Base-by-base conservation (phyloP, 148 eudicot genomes). In the Heliamphora exappendiculata region DNA sequence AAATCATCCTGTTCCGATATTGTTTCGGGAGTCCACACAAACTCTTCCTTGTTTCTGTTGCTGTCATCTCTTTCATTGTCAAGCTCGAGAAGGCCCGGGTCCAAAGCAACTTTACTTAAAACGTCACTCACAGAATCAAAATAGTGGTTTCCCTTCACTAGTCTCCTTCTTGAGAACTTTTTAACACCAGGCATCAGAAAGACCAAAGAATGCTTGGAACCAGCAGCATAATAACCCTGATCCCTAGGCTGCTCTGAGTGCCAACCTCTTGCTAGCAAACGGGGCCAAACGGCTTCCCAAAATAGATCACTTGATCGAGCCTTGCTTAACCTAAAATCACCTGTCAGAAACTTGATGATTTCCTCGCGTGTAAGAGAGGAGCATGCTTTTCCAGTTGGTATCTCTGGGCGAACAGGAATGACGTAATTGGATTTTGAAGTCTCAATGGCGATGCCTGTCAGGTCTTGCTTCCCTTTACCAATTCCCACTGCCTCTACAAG, bases 141-240 rank as follows among this genome's bases (percentile, higher is more conserved):
- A 78, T 89, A 94, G 67, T 94, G 91, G n/a, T 85, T 84, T 67
- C 98, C 97, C 70, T 86, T 90, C 51, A 76, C 78, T 50, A 90
- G 88, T 77, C 84, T 86, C 81, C 95, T 81, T 78, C 96, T 87
- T 1, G 91, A 90, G 80, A 89, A 94, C 75, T 89, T 92, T 71
- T 81, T 86, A 29, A 94, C 82, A n/a, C 92, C 96, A 0, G 97
- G 97, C 74, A 86, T 72, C 70, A 92, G 93, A 80, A 92, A 94
- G 77, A 94, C 98, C 82, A 94, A 80, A 37, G 79, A 41, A 68
- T 78, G 67, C 80, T 82, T 94, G 20, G 83, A 74, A 72, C 88
- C 84, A 59, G 74, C 73, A 26, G 76, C 59, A 45, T 77, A 82
- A 28, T 71, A n/a, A n/a, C n/a, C n/a, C n/a, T 66, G 74, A 41